These are phyloP conservation scores for Eucalyptus brandiana DNA, from an alignment of 345 rosid species.

Conservation along the genomic window DNA sequence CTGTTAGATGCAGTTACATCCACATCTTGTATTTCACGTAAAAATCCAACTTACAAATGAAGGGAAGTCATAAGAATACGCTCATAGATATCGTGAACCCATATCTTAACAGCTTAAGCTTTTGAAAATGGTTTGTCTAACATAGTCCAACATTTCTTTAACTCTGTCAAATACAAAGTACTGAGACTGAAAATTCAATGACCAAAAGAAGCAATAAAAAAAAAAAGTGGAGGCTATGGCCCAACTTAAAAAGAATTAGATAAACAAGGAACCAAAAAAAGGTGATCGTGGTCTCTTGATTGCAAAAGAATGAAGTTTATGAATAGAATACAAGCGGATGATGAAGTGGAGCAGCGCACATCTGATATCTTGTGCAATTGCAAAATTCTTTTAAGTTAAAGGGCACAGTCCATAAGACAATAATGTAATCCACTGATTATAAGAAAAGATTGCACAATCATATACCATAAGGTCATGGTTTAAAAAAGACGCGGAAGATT, in stretches of 20 bases:
- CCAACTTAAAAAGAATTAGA: not conserved
- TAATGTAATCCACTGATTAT: not conserved
- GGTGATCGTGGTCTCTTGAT: not conserved
- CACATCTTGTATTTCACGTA: not conserved
- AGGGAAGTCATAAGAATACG: not conserved
- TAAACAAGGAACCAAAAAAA: not conserved
- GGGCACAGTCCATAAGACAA: not conserved
- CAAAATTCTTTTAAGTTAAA: not conserved
- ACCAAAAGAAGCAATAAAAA: not conserved
- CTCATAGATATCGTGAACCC: not conserved
- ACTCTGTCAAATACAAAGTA: not conserved
- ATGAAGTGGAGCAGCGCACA: not conserved
- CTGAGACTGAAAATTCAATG: not conserved
- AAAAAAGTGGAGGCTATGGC: not conserved
- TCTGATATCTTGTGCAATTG: not conserved
- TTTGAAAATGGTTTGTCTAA: not conserved
- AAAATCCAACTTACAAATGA: not conserved
- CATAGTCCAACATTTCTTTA: not conserved
- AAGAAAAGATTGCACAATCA: not conserved
- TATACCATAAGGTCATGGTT: not conserved
- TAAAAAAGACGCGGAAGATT: not conserved
- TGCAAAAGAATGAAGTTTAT: not conserved
- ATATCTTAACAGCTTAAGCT: not conserved
- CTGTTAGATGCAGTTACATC: not conserved
- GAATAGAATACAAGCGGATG: not conserved